Conservation (phyloP, 2,329 filamentous ascomycete genomes). For the Aspergillus ochraceus region DNA sequence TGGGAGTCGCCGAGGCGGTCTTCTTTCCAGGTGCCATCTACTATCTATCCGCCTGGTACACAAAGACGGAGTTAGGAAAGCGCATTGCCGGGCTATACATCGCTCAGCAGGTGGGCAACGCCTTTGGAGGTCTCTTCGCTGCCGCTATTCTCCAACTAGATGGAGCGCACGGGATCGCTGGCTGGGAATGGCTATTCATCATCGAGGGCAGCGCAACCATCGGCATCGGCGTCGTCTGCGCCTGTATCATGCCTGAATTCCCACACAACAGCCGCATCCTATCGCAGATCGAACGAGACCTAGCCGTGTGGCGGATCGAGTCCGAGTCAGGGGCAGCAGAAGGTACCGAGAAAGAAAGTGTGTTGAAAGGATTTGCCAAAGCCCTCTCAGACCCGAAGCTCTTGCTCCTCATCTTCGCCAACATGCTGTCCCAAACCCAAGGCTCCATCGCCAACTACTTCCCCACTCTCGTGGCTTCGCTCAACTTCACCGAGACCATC, state of each 20-base stretch:
- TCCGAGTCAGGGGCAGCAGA: constrained; percentile 43
- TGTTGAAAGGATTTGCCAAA: constrained; percentile 22
- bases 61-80: constrained; percentile 30
- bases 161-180: constrained; percentile 19
- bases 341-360: constrained; percentile 34
- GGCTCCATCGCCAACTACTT: constrained; percentile 32
- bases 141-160: constrained; percentile 25
- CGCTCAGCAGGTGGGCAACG: constrained; percentile 27
- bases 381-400: constrained; percentile 40
- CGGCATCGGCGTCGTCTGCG: constrained; percentile 31
- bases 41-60: constrained; percentile 29
- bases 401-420: constrained; percentile 39
- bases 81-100: constrained; percentile 34
- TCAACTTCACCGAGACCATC: constrained; percentile 33
- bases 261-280: constrained; percentile 42
- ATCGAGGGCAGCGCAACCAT: constrained; percentile 29
- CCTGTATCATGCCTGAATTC: constrained; percentile 40
- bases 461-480: constrained; percentile 24
- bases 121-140: constrained; percentile 29
- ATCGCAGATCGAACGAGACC: constrained; percentile 19
- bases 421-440: constrained; percentile 42
- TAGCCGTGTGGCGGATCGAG: constrained; percentile 28
- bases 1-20: too few species aligned
- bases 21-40: too few species aligned
- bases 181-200: constrained; percentile 32